These are phyloP conservation scores for Tricholomella constricta DNA, from an alignment of 768 basidiomycete genomes.

Conservation along the genomic window DNA sequence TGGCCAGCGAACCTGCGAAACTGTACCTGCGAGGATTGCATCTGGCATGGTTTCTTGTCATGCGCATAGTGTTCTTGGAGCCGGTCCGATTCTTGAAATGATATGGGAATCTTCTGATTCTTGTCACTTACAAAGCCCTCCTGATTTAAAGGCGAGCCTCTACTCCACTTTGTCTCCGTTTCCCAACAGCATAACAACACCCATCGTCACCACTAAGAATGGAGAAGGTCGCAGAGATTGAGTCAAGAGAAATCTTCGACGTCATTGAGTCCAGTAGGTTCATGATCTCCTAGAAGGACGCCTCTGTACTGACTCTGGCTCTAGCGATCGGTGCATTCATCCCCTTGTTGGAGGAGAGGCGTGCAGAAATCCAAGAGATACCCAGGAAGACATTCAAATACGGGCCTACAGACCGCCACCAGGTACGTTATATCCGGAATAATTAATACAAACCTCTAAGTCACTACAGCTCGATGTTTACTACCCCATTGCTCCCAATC, in stretches of 20 bases:
- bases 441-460: background rate
- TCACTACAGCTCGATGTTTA: constrained; percentile 62
- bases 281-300: background rate
- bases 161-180: no score
- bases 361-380: constrained; percentile 46
- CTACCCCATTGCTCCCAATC: constrained; percentile 43
- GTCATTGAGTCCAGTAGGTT: constrained; percentile 38
- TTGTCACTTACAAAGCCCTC: no score
- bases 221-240: constrained; percentile 36
- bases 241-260: constrained; percentile 30
- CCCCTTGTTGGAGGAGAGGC: constrained; percentile 51
- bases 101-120: no score
- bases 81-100: no score
- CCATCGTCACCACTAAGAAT: constrained; percentile 22
- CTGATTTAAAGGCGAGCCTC: no score
- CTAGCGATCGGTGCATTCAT: constrained; percentile 7
- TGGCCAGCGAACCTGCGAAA: no score
- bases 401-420: constrained; percentile 51
- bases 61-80: no score
- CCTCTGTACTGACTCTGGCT: background rate
- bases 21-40: no score
- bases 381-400: constrained; percentile 59
- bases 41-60: no score
- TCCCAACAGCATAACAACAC: background rate
- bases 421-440: constrained; percentile 31